Conservation (phyloP, 768 basidiomycete genomes). For the Brasilioporus rufonigricans region DNA sequence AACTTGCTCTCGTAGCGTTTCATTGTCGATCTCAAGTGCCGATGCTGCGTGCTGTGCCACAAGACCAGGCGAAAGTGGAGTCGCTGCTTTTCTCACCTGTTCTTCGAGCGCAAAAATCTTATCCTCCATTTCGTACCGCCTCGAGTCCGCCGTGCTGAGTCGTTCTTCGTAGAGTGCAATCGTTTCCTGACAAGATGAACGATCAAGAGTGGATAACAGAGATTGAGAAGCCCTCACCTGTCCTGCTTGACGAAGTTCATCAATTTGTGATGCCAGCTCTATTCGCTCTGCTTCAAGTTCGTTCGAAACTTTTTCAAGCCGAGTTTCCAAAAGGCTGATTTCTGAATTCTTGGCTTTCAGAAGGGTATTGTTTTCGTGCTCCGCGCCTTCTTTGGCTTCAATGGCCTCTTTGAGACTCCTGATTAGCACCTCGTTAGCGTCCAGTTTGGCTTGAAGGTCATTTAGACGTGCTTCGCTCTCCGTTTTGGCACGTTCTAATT, state of each 20-base stretch:
- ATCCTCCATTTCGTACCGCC: slow-evolving; percentile 77
- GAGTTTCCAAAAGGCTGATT: slow-evolving; percentile 51
- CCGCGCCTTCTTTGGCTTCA: slow-evolving; percentile 47
- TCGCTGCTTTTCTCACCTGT: slow-evolving; percentile 34
- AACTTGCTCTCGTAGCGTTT: slow-evolving; percentile 87
- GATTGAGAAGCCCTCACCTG: slow-evolving; percentile 51
- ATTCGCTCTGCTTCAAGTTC: slow-evolving; percentile 57
- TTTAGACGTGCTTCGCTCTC: slow-evolving; percentile 42
- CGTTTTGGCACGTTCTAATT: slow-evolving; percentile 45
- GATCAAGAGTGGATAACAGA: neutral
- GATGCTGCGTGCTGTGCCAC: slow-evolving; percentile 48
- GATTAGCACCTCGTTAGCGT: slow-evolving; percentile 43
- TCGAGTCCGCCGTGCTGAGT: slow-evolving; percentile 63
- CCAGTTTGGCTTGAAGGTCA: slow-evolving; percentile 45
- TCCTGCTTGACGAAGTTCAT: slow-evolving; percentile 84
- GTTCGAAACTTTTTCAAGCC: slow-evolving; percentile 42
- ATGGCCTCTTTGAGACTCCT: slow-evolving; percentile 52
- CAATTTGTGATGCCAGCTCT: slow-evolving; percentile 71
- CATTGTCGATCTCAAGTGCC: slow-evolving; percentile 92
- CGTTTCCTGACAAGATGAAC: slow-evolving; percentile 61
- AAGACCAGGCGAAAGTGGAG: slow-evolving; percentile 35
- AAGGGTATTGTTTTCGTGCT: slow-evolving; percentile 47
- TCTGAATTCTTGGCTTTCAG: slow-evolving; percentile 60
- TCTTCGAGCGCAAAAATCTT: slow-evolving; percentile 58
- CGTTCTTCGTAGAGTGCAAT: slow-evolving; percentile 94